These are phyloP conservation scores for Rhododendron griersonianum DNA, from an alignment of 148 eudicot species.

Conservation along the genomic window DNA sequence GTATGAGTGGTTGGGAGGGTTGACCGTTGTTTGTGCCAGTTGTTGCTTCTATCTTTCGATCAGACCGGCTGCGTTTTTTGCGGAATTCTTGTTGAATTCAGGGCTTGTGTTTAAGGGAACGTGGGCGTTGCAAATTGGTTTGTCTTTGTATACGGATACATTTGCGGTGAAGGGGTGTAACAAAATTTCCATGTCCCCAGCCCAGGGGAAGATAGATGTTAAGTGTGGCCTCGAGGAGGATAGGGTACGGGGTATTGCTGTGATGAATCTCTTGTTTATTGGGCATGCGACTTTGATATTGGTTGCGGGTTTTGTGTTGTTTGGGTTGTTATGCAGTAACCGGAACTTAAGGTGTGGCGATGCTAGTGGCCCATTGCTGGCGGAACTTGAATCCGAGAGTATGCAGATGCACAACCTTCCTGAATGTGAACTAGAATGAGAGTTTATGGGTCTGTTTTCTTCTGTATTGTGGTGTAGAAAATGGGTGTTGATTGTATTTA, in stretches of 20 bases:
- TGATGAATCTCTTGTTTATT: conserved; percentile 68
- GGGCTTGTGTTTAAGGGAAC: conserved; percentile 71
- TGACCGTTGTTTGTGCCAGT: conserved; percentile 60
- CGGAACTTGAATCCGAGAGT: conserved; percentile 49
- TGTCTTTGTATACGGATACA: conserved; percentile 53
- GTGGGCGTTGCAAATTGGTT: conserved; percentile 77
- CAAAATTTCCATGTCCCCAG: conserved; percentile 22
- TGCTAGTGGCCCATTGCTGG: conserved; percentile 46
- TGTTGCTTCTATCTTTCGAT: conserved; percentile 63
- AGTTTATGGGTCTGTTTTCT: not conserved
- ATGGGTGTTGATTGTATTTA: not conserved
- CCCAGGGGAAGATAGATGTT: conserved; percentile 47
- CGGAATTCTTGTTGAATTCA: conserved; percentile 58
- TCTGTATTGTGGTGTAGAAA: conserved; percentile 2
- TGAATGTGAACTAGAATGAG: conserved; percentile 56
- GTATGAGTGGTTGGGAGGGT: conserved; percentile 42
- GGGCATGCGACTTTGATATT: conserved; percentile 58
- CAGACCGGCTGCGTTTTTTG: conserved; percentile 53
- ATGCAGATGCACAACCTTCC: conserved; percentile 38
- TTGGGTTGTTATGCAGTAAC: conserved; percentile 41
- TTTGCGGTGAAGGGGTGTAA: conserved; percentile 70
- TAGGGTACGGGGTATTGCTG: conserved; percentile 54
- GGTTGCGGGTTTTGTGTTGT: conserved; percentile 41
- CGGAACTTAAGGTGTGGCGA: conserved; percentile 44
- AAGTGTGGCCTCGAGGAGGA: conserved; percentile 79